A percentile compares a stretch with the other conserved stretches of the same genome.
phyloP scores from a whole-genome alignment of 2,329 filamentous ascomycete genomes.

The Trichoderma koningii region DNA sequence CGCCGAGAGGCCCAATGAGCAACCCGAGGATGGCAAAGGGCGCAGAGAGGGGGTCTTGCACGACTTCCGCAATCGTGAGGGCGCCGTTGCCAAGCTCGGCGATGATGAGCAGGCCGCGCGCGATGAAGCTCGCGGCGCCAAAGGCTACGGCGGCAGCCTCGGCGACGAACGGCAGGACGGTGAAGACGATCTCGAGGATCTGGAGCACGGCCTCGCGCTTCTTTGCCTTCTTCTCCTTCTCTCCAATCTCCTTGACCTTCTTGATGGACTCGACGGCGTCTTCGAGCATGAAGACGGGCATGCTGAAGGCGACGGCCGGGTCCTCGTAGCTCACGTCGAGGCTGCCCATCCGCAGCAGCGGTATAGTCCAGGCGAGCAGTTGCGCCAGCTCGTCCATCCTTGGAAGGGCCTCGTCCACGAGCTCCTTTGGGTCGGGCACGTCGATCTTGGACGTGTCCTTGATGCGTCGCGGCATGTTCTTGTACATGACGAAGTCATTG shows the following conservation, averaged over 20 bases:
- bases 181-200: too few species aligned
- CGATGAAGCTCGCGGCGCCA: too few species aligned
- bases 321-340: background rate
- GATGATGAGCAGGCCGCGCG: background rate
- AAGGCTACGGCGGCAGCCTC: too few species aligned
- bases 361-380: background rate
- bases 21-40: background rate
- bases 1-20: background rate
- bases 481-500: background rate
- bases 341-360: background rate
- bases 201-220: too few species aligned
- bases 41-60: background rate
- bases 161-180: too few species aligned
- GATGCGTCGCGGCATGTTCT: conserved; percentile 9
- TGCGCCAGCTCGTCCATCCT: background rate
- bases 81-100: too few species aligned
- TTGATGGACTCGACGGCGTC: conserved; percentile 4
- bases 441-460: conserved; percentile 5
- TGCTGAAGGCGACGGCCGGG: background rate
- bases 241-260: background rate
- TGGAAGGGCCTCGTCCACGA: conserved; percentile 12
- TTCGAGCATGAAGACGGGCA: conserved; percentile 19
- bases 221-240: background rate
- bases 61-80: background rate
- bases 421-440: conserved; percentile 7